phyloP scores from a whole-genome alignment of 345 rosid species.

The Salix brachista region DNA sequence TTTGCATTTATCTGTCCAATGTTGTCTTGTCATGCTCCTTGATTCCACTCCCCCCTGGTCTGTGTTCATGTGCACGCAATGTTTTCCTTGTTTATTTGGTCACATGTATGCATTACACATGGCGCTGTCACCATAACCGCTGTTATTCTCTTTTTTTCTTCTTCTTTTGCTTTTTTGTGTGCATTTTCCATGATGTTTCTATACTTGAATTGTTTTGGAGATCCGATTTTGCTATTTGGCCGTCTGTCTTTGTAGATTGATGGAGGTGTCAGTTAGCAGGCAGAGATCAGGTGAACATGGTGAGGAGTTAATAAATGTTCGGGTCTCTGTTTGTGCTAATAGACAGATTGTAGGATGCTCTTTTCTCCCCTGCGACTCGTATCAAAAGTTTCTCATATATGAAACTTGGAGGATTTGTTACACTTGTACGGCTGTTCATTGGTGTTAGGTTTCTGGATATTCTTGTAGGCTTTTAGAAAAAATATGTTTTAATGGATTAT shows the following conservation, averaged over 20 bases:
- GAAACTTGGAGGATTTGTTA: slow-evolving; percentile 11
- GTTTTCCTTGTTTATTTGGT: neutral
- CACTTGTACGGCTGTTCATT: slow-evolving; percentile 3
- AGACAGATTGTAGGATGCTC: slow-evolving; percentile 6
- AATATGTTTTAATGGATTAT: neutral
- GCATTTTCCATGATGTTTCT: neutral
- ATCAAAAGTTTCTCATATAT: neutral
- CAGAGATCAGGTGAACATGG: slow-evolving; percentile 5
- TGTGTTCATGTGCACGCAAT: neutral
- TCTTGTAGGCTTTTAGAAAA: neutral
- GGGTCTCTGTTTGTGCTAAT: neutral
- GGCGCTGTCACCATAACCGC: neutral
- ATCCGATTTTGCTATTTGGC: neutral
- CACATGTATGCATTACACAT: neutral
- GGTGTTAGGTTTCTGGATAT: neutral
- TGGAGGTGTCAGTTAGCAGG: neutral
- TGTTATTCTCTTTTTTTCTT: neutral
- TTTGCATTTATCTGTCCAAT: neutral
- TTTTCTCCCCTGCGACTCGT: neutral
- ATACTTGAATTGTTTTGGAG: neutral
- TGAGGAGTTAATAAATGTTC: neutral
- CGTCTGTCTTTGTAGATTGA: slow-evolving; percentile 8
- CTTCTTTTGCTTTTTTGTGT: too few species aligned
- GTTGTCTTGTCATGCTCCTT: neutral
- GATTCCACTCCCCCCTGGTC: too few species aligned